Evolutionary conservation across 2,329 filamentous ascomycete species (phyloP), one percentile per base, ranked within the genome.

Genomic region (Sclerotinia trifoliorum): DNA sequence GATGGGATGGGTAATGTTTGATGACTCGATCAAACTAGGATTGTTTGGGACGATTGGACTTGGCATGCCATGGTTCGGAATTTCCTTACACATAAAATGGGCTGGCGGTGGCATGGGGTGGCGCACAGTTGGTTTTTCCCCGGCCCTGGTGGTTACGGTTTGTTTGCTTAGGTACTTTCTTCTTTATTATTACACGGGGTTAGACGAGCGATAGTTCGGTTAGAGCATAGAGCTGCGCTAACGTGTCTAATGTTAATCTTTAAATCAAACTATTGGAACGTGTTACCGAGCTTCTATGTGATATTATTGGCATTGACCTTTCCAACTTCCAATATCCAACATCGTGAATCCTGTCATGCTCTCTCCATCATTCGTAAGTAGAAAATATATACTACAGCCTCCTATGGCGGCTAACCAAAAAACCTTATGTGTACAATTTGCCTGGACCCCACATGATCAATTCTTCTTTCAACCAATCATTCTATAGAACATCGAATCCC

Each of bases 111-210:
- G 56, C 55, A 64, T 66, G 67, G 56, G 24, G 68, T 26, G 64
- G 70, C 71, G 68, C 48, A 57, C 26, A 69, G 7, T 67, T 52
- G 24, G 42, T 24, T 60, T 60, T 54, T 67, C 2, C 21, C 65
- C 54, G 49, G 21, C 57, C 65, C 65, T 63, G 56, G 65, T 24
- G 65, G 65, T 63, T 54, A 10, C 35, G 56, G 7, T 35, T 52
- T 63, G 32, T 48, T 62, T 44, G 51, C n/a, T 39, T 54, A 42
- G 39, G 39, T 17, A 39, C 48, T 66, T 60, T 17, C 26, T 32
- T n/a, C 6, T 24, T 66, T 51, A 39, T 39, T 29, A 11, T 24
- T 60, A 35, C 35, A 35, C 26, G 63, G 19, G 52, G 24, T 51
- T 57, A 65, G 52, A 65, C 44, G 39, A 57, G 51, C 26, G 52